Evolutionary conservation across 768 basidiomycete species (phyloP).

Genomic region (Neoboletus brunneissimus): DNA sequence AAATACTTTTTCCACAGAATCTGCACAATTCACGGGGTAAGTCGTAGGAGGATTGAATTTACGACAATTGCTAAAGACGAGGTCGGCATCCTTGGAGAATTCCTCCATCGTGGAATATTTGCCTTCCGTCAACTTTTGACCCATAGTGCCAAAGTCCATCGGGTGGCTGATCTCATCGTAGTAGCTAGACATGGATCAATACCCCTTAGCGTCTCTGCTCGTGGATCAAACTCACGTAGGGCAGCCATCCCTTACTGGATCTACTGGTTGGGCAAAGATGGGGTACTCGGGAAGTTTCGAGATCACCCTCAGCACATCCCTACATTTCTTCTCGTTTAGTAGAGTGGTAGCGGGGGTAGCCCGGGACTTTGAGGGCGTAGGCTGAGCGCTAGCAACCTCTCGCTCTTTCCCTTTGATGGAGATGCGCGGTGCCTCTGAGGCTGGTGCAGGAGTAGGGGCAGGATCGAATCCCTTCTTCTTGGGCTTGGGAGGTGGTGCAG

Average conservation of each 20-base stretch:
- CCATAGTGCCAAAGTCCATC: slow-evolving; percentile 91
- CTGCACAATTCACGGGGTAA: slow-evolving; percentile 68
- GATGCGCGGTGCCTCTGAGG: slow-evolving; percentile 32
- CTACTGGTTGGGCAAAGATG: slow-evolving; percentile 81
- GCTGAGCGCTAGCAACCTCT: slow-evolving; percentile 40
- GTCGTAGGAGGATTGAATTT: slow-evolving; percentile 87
- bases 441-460: slow-evolving; percentile 16
- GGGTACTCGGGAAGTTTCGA: slow-evolving; percentile 60
- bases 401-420: slow-evolving; percentile 77
- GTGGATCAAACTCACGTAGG: slow-evolving; percentile 67
- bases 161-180: slow-evolving; percentile 87
- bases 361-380: slow-evolving; percentile 40
- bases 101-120: slow-evolving; percentile 80
- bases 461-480: slow-evolving; percentile 44
- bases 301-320: slow-evolving; percentile 61
- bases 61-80: slow-evolving; percentile 87
- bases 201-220: background rate
- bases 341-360: slow-evolving; percentile 42
- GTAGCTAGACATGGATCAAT: slow-evolving; percentile 53
- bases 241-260: slow-evolving; percentile 79
- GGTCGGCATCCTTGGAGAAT: slow-evolving; percentile 74
- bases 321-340: slow-evolving; percentile 82
- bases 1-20: slow-evolving; percentile 69
- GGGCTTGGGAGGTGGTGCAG: slow-evolving; percentile 31
- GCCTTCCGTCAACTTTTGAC: slow-evolving; percentile 58